Evolutionary conservation across 2,329 filamentous ascomycete species (phyloP), one percentile per base, ranked within the genome.

Genomic region (Botrytis porri): DNA sequence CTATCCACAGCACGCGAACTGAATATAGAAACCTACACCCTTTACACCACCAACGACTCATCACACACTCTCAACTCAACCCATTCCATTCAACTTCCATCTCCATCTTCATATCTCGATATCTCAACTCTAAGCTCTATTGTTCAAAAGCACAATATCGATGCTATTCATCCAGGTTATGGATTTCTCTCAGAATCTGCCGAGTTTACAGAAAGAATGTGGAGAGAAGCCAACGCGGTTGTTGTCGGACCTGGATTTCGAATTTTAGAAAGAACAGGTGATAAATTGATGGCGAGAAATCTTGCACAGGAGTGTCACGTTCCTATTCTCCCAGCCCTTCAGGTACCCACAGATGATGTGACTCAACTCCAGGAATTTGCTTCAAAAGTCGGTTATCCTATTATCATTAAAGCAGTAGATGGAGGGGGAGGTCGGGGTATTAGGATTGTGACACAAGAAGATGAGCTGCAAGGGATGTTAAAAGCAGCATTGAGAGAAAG

Each of bases 101-200:
- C 86, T 0, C 82, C 87, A 29, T 80, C 84, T 1, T 83, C 84
- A 0, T 90, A 89, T 76, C 83, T 89, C 77, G 82, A 86, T 75
- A 85, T 89, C 45, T 74, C 83, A 12, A 79, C 82, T 10, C 79
- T 90, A 0, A 78, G 89, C 12, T 72, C 79, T 0, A 79, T 90
- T 37, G 85, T 81, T 5, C 83, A 84, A 71, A 81, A 86, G 54
- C 79, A 89, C 77, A 75, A 81, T 0, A 87, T 90, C 77, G 86
- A 91, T 79, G 88, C 88, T 25, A 90, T 93, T 76, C 91, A 93
- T 81, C 91, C 91, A 1, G 91, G 91, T 18, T 93, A 93, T 83
- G 91, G 91, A 64, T 93, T 83, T 72, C 83, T 93, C 74, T 91
- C 89, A 78, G 91, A 93, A 81, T 93, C 93, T 77, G 87, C 90